Evolutionary conservation across 2,329 filamentous ascomycete genomes (phyloP).

Genomic region (Shiraia sp.): DNA sequence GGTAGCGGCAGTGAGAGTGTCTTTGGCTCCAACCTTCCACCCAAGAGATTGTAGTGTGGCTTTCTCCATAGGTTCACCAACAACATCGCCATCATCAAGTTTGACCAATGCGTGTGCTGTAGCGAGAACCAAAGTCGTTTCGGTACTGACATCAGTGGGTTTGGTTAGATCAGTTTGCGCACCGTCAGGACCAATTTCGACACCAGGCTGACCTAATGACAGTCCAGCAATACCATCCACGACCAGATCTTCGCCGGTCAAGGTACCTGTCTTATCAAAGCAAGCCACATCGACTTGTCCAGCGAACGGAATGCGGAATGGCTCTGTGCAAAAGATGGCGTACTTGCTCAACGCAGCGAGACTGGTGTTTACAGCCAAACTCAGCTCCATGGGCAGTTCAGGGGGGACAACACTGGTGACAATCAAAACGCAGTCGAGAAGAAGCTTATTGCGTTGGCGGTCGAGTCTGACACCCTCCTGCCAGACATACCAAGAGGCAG

Average conservation of each 20-base stretch:
- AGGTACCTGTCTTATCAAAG: slow-evolving; percentile 97
- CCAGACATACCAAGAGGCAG: slow-evolving; percentile 99
- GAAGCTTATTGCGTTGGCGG: slow-evolving; percentile 93
- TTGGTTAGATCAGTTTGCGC: slow-evolving; percentile 79
- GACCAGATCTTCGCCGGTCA: slow-evolving; percentile 94
- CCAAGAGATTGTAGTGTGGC: slow-evolving; percentile 87
- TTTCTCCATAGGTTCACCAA: slow-evolving; percentile 99
- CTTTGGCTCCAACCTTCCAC: slow-evolving; percentile 90
- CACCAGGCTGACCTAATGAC: slow-evolving; percentile 69
- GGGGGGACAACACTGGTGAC: slow-evolving; percentile 98
- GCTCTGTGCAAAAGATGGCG: slow-evolving; percentile 98
- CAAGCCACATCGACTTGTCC: slow-evolving; percentile 95
- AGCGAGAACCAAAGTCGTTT: slow-evolving; percentile 90
- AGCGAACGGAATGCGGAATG: slow-evolving; percentile 95
- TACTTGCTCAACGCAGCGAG: slow-evolving; percentile 91
- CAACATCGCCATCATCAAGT: slow-evolving; percentile 93
- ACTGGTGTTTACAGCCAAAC: slow-evolving; percentile 95
- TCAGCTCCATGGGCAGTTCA: slow-evolving; percentile 97
- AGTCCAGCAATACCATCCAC: slow-evolving; percentile 96
- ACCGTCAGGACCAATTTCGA: slow-evolving; percentile 73
- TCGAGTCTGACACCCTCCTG: slow-evolving; percentile 92
- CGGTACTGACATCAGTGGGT: slow-evolving; percentile 70
- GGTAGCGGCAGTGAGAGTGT: slow-evolving; percentile 75
- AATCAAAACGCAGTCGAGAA: slow-evolving; percentile 96
- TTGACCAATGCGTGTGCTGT: slow-evolving; percentile 95